phyloP scores from a whole-genome alignment of 2,329 filamentous ascomycete species.

The Cladophialophora psammophila region DNA sequence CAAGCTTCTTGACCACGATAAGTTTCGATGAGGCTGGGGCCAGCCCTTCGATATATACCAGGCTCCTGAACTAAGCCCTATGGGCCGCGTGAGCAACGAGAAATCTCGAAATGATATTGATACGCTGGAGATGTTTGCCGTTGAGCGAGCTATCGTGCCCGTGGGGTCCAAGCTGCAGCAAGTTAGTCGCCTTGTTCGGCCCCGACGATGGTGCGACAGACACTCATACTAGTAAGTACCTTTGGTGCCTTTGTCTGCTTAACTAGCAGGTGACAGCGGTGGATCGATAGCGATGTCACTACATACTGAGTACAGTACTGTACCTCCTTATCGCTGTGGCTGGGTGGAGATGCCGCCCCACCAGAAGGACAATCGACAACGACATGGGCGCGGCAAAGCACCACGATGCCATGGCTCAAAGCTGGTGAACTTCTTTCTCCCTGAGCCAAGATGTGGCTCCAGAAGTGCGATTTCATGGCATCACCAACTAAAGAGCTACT shows the following conservation, averaged over 20 bases:
- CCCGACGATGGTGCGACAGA: neutral
- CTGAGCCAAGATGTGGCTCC: too few species aligned
- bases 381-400: neutral
- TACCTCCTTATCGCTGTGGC: neutral
- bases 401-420: neutral
- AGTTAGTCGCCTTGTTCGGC: neutral
- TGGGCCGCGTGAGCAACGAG: neutral
- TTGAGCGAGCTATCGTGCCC: neutral
- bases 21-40: neutral
- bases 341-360: neutral
- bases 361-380: neutral
- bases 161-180: neutral
- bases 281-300: neutral
- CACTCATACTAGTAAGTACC: neutral
- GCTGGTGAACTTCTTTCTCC: neutral
- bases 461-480: too few species aligned
- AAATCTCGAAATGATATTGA: neutral
- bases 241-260: neutral
- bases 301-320: too few species aligned
- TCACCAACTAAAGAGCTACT: too few species aligned
- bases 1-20: neutral
- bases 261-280: neutral
- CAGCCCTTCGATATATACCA: neutral
- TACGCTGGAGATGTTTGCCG: constrained; percentile 3
- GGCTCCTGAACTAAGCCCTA: neutral